Percentiles rank a stretch among this genome's conserved stretches.
Conservation (phyloP, 495 filamentous ascomycete genomes). For the Sordaria brevicollis region DNA sequence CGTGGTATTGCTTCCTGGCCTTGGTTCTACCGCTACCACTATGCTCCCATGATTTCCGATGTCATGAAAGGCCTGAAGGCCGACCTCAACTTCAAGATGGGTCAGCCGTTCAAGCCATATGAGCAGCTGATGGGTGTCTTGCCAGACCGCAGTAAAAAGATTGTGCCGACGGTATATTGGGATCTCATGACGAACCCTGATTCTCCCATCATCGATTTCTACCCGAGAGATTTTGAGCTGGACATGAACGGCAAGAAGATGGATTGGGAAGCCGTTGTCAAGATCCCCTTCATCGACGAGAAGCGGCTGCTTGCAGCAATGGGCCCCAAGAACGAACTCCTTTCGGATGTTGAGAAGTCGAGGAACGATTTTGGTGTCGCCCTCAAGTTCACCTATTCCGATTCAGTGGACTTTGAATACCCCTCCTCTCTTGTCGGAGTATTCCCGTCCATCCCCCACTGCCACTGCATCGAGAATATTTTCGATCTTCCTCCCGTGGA, state of each 20-base stretch:
- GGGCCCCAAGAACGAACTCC: constrained; percentile 64
- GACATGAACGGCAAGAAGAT: constrained; percentile 99
- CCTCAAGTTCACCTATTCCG: constrained; percentile 83
- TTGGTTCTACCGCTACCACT: constrained; percentile 96
- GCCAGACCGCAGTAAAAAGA: constrained; percentile 92
- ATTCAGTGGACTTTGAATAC: constrained; percentile 66
- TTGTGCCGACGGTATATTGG: constrained; percentile 80
- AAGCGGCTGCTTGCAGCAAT: constrained; percentile 73
- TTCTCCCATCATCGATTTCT: constrained; percentile 98
- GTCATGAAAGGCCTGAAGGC: constrained; percentile 80
- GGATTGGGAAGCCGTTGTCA: constrained; percentile 99
- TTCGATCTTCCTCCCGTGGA: constrained; percentile 92
- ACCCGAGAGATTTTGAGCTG: constrained; percentile 92
- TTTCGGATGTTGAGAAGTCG: constrained; percentile 64
- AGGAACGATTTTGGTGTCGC: constrained; percentile 87
- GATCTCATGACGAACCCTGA: constrained; percentile 81
- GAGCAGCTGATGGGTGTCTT: constrained; percentile 98
- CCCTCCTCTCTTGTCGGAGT: constrained; percentile 79
- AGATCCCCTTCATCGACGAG: constrained; percentile 98
- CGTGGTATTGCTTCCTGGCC: constrained; percentile 95
- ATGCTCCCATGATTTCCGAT: constrained; percentile 86
- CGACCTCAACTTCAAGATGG: constrained; percentile 82
- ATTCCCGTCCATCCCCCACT: constrained; percentile 81
- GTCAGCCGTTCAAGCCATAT: constrained; percentile 87
- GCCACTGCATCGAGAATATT: constrained; percentile 86